Percentiles rank a stretch among this genome's conserved stretches.
phyloP scores from a whole-genome alignment of 345 rosid genomes.

The Rhodomyrtus tomentosa region DNA sequence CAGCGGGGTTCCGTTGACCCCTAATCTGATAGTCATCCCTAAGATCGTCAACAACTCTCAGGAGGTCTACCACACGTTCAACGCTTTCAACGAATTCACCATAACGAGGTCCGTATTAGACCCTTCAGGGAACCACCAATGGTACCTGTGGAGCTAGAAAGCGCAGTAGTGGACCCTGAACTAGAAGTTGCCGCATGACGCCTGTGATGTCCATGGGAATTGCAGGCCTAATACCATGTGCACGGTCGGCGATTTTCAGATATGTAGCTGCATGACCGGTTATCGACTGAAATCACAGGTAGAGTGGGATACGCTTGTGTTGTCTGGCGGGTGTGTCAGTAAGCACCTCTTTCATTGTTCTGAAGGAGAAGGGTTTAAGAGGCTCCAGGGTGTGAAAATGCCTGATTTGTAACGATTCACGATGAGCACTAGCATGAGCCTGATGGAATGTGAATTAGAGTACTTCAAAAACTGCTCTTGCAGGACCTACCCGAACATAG shows the following conservation, averaged over 20 bases:
- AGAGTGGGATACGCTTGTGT: constrained; percentile 5
- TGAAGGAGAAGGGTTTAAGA: background rate
- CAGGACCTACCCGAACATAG: background rate
- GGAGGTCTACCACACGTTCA: background rate
- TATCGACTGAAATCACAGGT: constrained; percentile 3
- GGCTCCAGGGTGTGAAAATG: constrained; percentile 1
- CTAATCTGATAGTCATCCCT: background rate
- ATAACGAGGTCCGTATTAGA: background rate
- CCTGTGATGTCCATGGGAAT: background rate
- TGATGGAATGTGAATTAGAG: background rate
- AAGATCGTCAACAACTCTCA: background rate
- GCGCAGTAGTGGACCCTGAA: background rate
- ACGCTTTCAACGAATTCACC: background rate
- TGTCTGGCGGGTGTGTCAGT: constrained; percentile 9
- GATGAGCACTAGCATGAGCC: background rate
- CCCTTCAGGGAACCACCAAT: background rate
- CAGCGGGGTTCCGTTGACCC: rapidly evolving
- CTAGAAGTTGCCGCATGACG: background rate
- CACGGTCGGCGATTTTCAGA: background rate
- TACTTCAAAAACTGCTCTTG: background rate
- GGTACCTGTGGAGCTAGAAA: background rate
- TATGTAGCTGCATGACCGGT: constrained; percentile 13
- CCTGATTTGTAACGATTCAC: constrained; percentile 1
- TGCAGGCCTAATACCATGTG: constrained; percentile 1
- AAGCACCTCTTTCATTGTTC: constrained; percentile 3